phyloP scores from a whole-genome alignment of 139 green algal genomes.

The Picochlorum sp. region DNA sequence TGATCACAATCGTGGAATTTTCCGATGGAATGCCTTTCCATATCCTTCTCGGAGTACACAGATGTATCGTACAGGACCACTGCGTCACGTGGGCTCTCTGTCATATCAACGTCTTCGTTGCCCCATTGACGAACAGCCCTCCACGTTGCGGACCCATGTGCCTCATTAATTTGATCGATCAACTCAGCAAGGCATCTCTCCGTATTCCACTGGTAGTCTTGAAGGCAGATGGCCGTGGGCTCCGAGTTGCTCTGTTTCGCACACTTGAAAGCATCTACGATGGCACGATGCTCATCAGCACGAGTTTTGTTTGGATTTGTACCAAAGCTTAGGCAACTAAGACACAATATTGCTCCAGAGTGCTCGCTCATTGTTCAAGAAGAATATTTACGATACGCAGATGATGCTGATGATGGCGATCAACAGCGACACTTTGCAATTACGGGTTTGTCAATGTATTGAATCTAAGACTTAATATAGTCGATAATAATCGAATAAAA shows the following conservation, averaged over 20 bases:
- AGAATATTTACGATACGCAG: too few relatives aligned
- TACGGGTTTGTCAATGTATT: too few relatives aligned
- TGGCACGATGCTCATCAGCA: conserved; percentile 2
- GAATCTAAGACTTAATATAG: too few relatives aligned
- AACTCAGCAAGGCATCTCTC: background rate
- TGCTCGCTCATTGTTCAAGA: background rate
- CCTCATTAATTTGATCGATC: background rate
- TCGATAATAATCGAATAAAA: too few relatives aligned
- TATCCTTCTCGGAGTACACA: background rate
- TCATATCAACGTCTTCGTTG: background rate
- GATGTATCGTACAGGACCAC: conserved; percentile 3
- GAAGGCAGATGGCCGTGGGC: background rate
- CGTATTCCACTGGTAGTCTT: background rate
- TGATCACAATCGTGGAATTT: conserved; percentile 1
- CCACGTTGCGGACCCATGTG: background rate
- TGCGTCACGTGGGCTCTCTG: background rate
- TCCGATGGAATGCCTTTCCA: background rate
- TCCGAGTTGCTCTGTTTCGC: background rate
- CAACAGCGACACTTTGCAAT: too few relatives aligned
- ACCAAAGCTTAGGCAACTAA: conserved; percentile 6
- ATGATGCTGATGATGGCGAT: too few relatives aligned
- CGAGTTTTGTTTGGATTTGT: background rate
- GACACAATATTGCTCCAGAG: conserved; percentile 1
- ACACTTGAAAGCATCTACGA: conserved; percentile 3
- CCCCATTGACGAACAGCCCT: conserved; percentile 3